Conservation (phyloP, 192 early-diverging fungal genomes). For the Gaertneriomyces sp. region DNA sequence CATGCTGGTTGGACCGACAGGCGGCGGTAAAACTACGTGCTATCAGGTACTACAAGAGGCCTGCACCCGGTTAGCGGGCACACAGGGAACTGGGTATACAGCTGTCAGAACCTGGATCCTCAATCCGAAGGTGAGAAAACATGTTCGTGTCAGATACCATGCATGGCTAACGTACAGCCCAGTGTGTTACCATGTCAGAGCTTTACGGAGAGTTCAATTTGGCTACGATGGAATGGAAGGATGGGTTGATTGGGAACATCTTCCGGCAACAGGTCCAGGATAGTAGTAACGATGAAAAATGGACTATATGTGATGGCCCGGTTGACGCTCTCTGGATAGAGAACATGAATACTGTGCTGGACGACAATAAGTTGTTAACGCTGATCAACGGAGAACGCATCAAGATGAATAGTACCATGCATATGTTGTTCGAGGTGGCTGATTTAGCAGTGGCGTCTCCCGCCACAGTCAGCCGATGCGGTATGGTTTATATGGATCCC, state of each 20-base stretch:
- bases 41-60: slow-evolving; percentile 54
- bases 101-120: slow-evolving; percentile 55
- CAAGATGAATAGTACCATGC: slow-evolving; percentile 57
- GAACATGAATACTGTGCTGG: slow-evolving; percentile 64
- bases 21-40: slow-evolving; percentile 60
- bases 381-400: slow-evolving; percentile 64
- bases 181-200: slow-evolving; percentile 59
- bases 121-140: slow-evolving; percentile 52
- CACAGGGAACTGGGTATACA: slow-evolving; percentile 39
- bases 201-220: slow-evolving; percentile 63
- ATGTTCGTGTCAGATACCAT: not conserved
- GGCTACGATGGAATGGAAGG: slow-evolving; percentile 65
- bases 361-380: slow-evolving; percentile 62
- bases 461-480: slow-evolving; percentile 58
- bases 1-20: slow-evolving; percentile 62
- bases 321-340: slow-evolving; percentile 65
- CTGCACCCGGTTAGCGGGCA: slow-evolving; percentile 38
- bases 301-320: slow-evolving; percentile 61
- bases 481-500: slow-evolving; percentile 64
- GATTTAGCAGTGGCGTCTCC: slow-evolving; percentile 63
- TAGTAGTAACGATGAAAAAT: slow-evolving; percentile 52
- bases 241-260: slow-evolving; percentile 54
- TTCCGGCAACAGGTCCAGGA: slow-evolving; percentile 57
- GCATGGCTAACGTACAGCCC: not conserved
- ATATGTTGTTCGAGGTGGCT: slow-evolving; percentile 64